Base-by-base conservation (phyloP, 176 grass and related monocot species). In the Panicum miliaceum region DNA sequence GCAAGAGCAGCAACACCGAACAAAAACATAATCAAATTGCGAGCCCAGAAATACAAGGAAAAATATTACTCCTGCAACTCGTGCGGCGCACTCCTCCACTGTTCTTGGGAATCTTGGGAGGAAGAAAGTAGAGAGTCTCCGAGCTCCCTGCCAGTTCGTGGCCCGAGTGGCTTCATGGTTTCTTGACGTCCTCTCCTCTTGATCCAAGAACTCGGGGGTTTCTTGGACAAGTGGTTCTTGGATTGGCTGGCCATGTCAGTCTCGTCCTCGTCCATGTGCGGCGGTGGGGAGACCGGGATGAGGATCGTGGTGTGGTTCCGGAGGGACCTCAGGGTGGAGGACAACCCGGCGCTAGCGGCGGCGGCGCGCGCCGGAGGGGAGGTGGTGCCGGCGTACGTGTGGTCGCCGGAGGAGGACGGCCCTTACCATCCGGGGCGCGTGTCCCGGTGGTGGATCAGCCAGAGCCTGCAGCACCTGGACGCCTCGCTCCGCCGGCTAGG, bases 351-450 rank as follows among this genome's bases (percentile, higher is more conserved):
- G 43, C 81, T 97, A 36, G 86, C 90, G 9, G 94, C 94, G 40
- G 92, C 82, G 65, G 88, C 78, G 75, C 87, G 86, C 43, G 82
- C 63, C 46, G 73, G 78, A 4, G 88, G 95, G 42, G 86, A 90
- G 40, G 92, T 97, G n/a, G 89, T 97, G 63, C 71, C 90, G 32
- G 88, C 90, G 20, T 97, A 87, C 77, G 77, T 97, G 7, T 97
- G 95, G 95, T 87, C 95, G 4, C 92, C 95, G 8, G 90, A 97
- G 88, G 95, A 97, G 64, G 95, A 97, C 15, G 95, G 88, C 5
- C 65, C 82, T n/a, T 94, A 8, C 51, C 88, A 88, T 82, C 92
- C 92, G 14, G 92, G 95, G 22, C 79, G 95, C 22, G 92, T 97
- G 27, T 97, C 92, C 11, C 80, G 95, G 19, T 97, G 95, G 95